These are phyloP conservation scores for Selaginella tamariscina DNA, from an alignment of 75 land plant species.

Conservation along the genomic window DNA sequence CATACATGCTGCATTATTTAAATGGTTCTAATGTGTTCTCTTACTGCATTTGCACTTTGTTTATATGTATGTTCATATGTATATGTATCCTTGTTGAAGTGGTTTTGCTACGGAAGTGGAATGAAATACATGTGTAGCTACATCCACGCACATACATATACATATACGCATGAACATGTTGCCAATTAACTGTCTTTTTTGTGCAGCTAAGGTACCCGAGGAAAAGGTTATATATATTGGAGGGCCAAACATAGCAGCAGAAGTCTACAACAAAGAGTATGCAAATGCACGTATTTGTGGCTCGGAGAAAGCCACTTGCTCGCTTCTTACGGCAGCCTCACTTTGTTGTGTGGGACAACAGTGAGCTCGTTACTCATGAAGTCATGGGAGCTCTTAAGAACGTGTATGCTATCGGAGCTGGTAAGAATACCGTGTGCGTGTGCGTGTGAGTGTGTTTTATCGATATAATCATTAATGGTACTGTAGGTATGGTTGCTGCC, in stretches of 20 bases:
- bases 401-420: slow-evolving; percentile 98
- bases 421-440: too few species aligned
- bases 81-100: too few species aligned
- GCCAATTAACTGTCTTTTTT: too few species aligned
- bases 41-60: neutral
- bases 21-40: neutral
- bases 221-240: slow-evolving; percentile 92
- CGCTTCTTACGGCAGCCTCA: slow-evolving; percentile 86
- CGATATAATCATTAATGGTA: too few species aligned
- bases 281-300: slow-evolving; percentile 99
- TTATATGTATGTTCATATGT: too few species aligned
- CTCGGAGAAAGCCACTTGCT: slow-evolving; percentile 75
- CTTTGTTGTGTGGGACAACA: slow-evolving; percentile 95
- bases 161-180: neutral
- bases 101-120: too few species aligned
- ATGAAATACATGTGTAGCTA: too few species aligned
- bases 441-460: too few species aligned
- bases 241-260: slow-evolving; percentile 98
- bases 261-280: slow-evolving; percentile 91
- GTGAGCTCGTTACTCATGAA: slow-evolving; percentile 91
- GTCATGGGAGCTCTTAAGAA: slow-evolving; percentile 98
- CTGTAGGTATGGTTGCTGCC: slow-evolving; percentile 90
- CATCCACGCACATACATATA: too few species aligned
- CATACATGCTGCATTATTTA: neutral
- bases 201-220: slow-evolving; percentile 67